Conservation (phyloP, 2,329 filamentous ascomycete genomes). For the Stagonosporopsis tanaceti region DNA sequence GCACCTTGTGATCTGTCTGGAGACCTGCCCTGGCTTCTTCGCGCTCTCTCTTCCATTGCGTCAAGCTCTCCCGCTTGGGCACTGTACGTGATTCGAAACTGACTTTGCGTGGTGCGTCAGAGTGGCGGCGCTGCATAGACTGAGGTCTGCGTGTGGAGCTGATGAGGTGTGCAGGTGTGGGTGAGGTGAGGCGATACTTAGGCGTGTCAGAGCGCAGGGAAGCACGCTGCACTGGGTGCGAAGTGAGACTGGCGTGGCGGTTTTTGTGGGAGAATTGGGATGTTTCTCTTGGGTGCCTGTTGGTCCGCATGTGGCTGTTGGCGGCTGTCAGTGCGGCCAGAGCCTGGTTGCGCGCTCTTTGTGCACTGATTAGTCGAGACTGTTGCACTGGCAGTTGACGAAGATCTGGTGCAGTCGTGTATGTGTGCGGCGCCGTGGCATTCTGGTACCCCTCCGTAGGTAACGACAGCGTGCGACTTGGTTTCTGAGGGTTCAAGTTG, state of each 20-base stretch:
- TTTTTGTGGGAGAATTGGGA: neutral
- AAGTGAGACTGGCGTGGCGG: constrained; percentile 17
- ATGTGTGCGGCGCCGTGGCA: constrained; percentile 1
- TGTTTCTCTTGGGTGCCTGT: neutral
- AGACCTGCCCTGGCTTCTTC: constrained; percentile 23
- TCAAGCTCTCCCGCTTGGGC: constrained; percentile 29
- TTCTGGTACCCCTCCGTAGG: neutral
- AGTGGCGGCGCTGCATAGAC: neutral
- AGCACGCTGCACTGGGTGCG: constrained; percentile 11
- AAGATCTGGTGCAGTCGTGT: constrained; percentile 12
- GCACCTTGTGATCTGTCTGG: constrained; percentile 21
- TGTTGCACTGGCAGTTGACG: constrained; percentile 9
- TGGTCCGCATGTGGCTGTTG: constrained; percentile 5
- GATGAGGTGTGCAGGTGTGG: neutral
- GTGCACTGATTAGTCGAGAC: constrained; percentile 7
- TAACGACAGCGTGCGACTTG: constrained; percentile 12
- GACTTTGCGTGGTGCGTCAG: constrained; percentile 5
- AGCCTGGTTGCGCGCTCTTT: constrained; percentile 17
- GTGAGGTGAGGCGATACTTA: constrained; percentile 9
- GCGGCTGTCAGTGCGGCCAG: constrained; percentile 16
- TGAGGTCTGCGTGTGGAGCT: neutral
- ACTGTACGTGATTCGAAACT: constrained; percentile 17
- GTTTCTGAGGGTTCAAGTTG: constrained; percentile 1
- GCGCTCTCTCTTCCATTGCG: constrained; percentile 37
- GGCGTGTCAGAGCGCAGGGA: constrained; percentile 5